Evolutionary conservation across 139 green algal species (phyloP), one percentile per base, ranked within the genome.

Genomic region (Chara braunii): DNA sequence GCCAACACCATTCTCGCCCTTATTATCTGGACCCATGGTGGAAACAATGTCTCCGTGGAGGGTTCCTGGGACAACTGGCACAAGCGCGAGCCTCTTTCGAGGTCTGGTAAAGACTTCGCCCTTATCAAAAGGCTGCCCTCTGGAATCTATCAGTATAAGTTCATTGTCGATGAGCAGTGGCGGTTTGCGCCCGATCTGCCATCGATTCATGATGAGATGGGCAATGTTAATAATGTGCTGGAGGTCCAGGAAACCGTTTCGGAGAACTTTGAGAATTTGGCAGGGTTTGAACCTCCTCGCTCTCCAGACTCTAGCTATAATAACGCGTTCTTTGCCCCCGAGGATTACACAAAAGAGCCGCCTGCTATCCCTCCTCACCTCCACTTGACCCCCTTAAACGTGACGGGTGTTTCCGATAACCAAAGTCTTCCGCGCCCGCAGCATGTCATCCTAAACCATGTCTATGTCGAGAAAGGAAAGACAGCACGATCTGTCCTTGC

Each of bases 201-300:
- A 0, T 89, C 87, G 32, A 94, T 98, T 83, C 94, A 90, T 44
- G 93, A 99, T 60, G 93, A 97, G 59, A 84, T 88, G 72, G 86
- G 86, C 56, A 99, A 98, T 71, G 88, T 98, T 22, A 99, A 98
- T 85, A 99, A 99, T 63, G 86, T 97, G 28, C 72, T 98, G 18
- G 93, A 98, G 81, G 93, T 84, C 29, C 75, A 79, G 63, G 91
- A 97, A 80, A 95, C 92, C 62, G 85, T 94, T 24, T 87, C 91
- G 2, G 92, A 98, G 63, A 95, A 96, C 73, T 74, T 96, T 37
- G 92, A 94, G 54, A 84, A 83, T 48, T 51, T 99, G 3, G 83
- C 78, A 1, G 81, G 83, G 34, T 99, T 99, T 72, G 86, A 97
- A 5, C 86, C 85, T 23, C 93, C 93, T 3, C 83, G 86, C 1